These are phyloP conservation scores for Mortierella sp. DNA, from an alignment of 371 early-diverging fungal genomes.

Conservation along the genomic window DNA sequence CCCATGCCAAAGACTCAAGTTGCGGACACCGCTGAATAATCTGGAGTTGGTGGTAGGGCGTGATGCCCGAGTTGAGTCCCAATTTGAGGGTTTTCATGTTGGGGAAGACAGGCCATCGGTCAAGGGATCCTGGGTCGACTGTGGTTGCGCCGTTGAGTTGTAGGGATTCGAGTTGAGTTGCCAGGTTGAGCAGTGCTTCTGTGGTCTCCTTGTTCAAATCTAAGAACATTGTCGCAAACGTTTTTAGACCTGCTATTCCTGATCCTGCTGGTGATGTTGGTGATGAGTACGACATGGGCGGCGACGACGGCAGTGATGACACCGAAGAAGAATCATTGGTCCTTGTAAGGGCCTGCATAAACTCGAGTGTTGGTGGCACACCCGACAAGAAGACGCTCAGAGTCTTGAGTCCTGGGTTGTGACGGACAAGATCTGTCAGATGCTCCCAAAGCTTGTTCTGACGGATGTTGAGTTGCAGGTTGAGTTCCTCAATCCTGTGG, in stretches of 20 bases:
- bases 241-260: not conserved
- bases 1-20: slow-evolving; percentile 10
- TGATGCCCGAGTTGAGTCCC: slow-evolving; percentile 1
- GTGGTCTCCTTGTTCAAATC: slow-evolving; percentile 6
- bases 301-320: not conserved
- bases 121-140: not conserved
- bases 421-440: not conserved
- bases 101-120: slow-evolving; percentile 16
- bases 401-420: not conserved
- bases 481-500: not conserved
- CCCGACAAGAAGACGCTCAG: not conserved
- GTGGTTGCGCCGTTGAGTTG: slow-evolving; percentile 11
- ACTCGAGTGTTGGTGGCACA: not conserved
- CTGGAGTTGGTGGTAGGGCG: not conserved
- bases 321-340: too few species aligned
- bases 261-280: not conserved
- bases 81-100: slow-evolving; percentile 1
- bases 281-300: not conserved
- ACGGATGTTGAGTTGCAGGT: slow-evolving; percentile 2
- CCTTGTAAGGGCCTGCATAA: not conserved
- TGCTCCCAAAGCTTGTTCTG: not conserved
- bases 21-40: slow-evolving; percentile 17
- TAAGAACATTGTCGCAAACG: slow-evolving; percentile 3
- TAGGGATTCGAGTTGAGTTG: not conserved
- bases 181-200: slow-evolving; percentile 3